These are phyloP conservation scores for Fusarium brevicatenulatum DNA, from an alignment of 2,329 filamentous ascomycete species.

Conservation along the genomic window DNA sequence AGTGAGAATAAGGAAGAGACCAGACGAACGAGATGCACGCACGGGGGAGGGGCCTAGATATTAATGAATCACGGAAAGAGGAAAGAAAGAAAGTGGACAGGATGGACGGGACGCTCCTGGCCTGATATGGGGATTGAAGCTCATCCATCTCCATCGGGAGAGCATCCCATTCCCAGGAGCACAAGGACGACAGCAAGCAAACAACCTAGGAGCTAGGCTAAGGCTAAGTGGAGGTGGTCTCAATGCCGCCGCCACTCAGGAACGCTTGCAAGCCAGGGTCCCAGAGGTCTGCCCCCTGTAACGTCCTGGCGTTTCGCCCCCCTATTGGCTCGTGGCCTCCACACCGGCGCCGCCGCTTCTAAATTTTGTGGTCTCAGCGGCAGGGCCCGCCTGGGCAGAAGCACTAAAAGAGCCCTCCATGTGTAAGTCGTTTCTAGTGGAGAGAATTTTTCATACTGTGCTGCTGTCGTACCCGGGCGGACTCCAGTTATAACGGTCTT, in stretches of 20 bases:
- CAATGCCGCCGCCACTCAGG: conserved; percentile 38
- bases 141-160: conserved; percentile 18
- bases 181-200: conserved; percentile 21
- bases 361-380: conserved; percentile 35
- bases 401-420: conserved; percentile 2
- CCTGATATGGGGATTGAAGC: conserved; percentile 33
- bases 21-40: conserved; percentile 14
- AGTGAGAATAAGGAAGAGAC: conserved; percentile 25
- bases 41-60: conserved; percentile 17
- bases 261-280: conserved; percentile 25
- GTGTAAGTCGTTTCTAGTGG: neutral
- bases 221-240: conserved; percentile 25
- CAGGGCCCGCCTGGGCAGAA: conserved; percentile 39
- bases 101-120: conserved; percentile 10
- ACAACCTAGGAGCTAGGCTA: conserved; percentile 6
- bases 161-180: neutral
- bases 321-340: conserved; percentile 19
- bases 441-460: conserved; percentile 17
- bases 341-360: conserved; percentile 25
- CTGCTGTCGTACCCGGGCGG: neutral
- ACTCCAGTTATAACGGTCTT: neutral
- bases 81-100: conserved; percentile 13
- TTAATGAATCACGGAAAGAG: conserved; percentile 15
- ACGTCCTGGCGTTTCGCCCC: neutral
- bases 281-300: conserved; percentile 24